These are phyloP conservation scores for Setomelanomma holmii DNA, from an alignment of 2,329 filamentous ascomycete species.

Conservation along the genomic window DNA sequence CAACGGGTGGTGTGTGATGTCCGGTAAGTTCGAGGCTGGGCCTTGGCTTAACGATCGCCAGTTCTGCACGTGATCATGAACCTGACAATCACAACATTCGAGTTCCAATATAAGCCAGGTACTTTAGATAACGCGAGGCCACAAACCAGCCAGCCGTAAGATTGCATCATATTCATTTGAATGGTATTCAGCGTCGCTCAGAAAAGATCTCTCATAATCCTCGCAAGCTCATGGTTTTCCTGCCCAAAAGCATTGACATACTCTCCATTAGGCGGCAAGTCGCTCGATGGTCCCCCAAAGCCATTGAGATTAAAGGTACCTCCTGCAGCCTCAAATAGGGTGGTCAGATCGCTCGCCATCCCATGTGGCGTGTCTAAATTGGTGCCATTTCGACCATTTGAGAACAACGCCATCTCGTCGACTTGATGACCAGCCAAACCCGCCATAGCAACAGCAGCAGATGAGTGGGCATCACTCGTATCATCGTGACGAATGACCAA, in stretches of 20 bases:
- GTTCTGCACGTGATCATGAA: conserved; percentile 22
- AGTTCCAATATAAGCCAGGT: background rate
- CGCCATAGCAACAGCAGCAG: conserved; percentile 70
- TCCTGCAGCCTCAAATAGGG: conserved; percentile 69
- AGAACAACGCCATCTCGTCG: conserved; percentile 62
- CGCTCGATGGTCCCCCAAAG: conserved; percentile 40
- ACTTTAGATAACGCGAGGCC: too few relatives aligned
- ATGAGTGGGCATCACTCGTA: conserved; percentile 64
- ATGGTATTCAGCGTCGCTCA: conserved; percentile 47
- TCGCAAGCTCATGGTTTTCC: conserved; percentile 67
- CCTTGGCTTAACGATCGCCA: conserved; percentile 25
- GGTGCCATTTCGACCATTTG: conserved; percentile 43
- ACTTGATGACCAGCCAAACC: conserved; percentile 68
- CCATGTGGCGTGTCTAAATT: conserved; percentile 61
- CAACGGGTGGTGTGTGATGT: conserved; percentile 14
- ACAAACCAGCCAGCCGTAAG: too few relatives aligned
- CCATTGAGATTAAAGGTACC: conserved; percentile 47
- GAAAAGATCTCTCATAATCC: conserved; percentile 67
- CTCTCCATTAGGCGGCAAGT: conserved; percentile 48
- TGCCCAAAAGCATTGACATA: conserved; percentile 56
- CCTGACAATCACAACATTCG: background rate
- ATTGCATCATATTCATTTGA: too few relatives aligned
- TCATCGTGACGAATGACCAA: conserved; percentile 56
- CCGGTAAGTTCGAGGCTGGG: conserved; percentile 18
- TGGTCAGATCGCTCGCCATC: conserved; percentile 69